Evolutionary conservation across 2,329 filamentous ascomycete species (phyloP), one percentile per base, ranked within the genome.

Genomic region (Drechslerella dactyloides): DNA sequence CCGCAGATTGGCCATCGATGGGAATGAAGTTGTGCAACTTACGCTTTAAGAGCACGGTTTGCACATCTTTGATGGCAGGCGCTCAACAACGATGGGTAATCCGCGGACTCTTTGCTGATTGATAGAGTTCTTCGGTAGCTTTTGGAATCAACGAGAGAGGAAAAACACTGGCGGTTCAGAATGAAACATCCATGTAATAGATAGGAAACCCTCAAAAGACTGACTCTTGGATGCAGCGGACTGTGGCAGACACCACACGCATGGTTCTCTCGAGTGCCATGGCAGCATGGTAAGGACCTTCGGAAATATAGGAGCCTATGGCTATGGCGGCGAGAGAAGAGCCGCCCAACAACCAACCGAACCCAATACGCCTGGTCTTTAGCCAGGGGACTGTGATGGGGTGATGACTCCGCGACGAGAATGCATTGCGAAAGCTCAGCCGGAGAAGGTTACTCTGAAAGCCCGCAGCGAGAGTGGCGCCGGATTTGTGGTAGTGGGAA

Each of bases 141-240:
- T 55, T 15, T 19, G 33, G 17, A 40, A 50, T 30, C 46, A 63
- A 23, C 17, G 8, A 4, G 4, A 21, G 6, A 48, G 8, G 21
- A 2, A 48, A 33, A 40, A 11, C 27, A 17, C 19, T 6, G 33
- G 44, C 13, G 54, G 23, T 57, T 64, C 51, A 61, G 68, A 70
- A 37, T 54, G 19, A 21, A 17, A 30, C 33, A 19, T 50, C 8
- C 10, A 50, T 37, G 48, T 5, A 15, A 40, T 54, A 27, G 19
- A 17, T 8, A 15, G 42, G 52, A 17, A 24, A 42, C 17, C 27
- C 24, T 10, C 37, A 6, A 30, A 19, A 15, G 33, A 65, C 68
- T 72, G 56, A 72, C 68, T 72, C 68, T 61, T 72, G 60, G 23
- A 72, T 72, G 42, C 68, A 72, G 13, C 60, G 61, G 44, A 59